phyloP scores from a whole-genome alignment of 176 grass and related monocot genomes.

The Neostapfia colusana region DNA sequence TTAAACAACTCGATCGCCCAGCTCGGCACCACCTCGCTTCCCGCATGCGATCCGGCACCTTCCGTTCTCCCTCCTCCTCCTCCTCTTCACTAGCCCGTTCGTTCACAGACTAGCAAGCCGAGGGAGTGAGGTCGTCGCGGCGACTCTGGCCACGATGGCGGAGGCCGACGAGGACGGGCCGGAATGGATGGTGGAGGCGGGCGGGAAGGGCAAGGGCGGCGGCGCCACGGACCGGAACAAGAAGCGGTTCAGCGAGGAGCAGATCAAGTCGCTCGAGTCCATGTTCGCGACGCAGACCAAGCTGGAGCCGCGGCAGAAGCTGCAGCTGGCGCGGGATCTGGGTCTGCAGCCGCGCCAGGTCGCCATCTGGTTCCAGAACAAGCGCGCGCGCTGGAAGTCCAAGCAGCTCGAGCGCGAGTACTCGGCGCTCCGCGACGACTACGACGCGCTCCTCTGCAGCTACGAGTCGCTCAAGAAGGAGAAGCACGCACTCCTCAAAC shows the following conservation, averaged over 20 bases:
- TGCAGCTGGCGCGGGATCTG: conserved; percentile 90
- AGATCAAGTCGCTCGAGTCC: conserved; percentile 98
- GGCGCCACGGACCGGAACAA: not conserved
- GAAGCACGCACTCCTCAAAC: conserved; percentile 69
- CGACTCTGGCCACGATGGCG: conserved; percentile 4
- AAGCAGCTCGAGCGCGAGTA: conserved; percentile 98
- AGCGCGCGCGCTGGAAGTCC: conserved; percentile 96
- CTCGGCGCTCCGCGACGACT: conserved; percentile 65
- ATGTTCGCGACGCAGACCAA: conserved; percentile 98
- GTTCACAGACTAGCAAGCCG: not conserved
- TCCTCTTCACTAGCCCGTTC: not conserved
- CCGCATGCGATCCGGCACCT: conserved; percentile 18
- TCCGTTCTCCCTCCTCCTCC: not conserved
- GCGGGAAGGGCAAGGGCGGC: not conserved
- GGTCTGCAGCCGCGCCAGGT: conserved; percentile 92
- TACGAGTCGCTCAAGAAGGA: conserved; percentile 93
- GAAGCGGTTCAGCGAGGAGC: conserved; percentile 95
- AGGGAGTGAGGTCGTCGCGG: no score
- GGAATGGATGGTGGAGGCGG: conserved; percentile 64
- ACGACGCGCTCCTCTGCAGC: conserved; percentile 71
- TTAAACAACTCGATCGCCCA: conserved; percentile 32
- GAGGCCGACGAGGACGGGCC: conserved; percentile 60
- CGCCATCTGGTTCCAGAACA: conserved; percentile 99
- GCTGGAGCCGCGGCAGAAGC: conserved; percentile 95
- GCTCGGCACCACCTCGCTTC: not conserved